Conservation (phyloP, 2,329 filamentous ascomycete genomes). For the Blumeria graminis region DNA sequence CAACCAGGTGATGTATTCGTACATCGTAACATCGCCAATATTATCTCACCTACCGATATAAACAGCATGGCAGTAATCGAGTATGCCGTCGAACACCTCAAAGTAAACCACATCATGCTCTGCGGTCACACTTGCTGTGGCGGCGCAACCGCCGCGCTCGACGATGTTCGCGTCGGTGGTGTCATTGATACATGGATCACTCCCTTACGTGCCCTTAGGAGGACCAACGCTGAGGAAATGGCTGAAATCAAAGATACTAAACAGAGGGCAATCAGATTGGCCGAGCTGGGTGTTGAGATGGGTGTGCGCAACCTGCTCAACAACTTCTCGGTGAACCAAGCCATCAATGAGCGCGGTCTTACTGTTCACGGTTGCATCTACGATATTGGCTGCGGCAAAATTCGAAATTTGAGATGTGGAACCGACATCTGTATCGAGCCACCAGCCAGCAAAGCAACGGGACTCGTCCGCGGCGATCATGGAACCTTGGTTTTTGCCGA, state of each 20-base stretch:
- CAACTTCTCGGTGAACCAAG: constrained; percentile 45
- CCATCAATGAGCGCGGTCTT: constrained; percentile 43
- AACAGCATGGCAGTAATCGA: constrained; percentile 54
- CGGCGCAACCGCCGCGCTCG: constrained; percentile 35
- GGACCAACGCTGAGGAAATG: constrained; percentile 29
- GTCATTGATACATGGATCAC: constrained; percentile 31
- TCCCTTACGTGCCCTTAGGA: constrained; percentile 23
- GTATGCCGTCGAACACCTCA: constrained; percentile 49
- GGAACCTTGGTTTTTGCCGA: constrained; percentile 26
- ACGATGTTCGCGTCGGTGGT: constrained; percentile 23
- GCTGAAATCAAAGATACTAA: constrained; percentile 26
- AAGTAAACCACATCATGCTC: constrained; percentile 45
- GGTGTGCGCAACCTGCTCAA: constrained; percentile 43
- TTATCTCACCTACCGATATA: constrained; percentile 51
- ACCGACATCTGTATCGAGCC: constrained; percentile 6
- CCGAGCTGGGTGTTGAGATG: constrained; percentile 52
- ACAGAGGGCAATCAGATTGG: constrained; percentile 33
- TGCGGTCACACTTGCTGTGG: constrained; percentile 47
- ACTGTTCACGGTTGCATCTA: constrained; percentile 59
- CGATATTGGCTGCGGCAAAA: constrained; percentile 28
- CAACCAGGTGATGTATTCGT: constrained; percentile 70
- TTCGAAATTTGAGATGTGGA: constrained; percentile 25
- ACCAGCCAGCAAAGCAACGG: background rate
- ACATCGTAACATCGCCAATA: constrained; percentile 78
- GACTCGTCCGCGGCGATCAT: constrained; percentile 20